Conservation (phyloP, 768 basidiomycete genomes). For the Pleurotus salmoneostramineus region DNA sequence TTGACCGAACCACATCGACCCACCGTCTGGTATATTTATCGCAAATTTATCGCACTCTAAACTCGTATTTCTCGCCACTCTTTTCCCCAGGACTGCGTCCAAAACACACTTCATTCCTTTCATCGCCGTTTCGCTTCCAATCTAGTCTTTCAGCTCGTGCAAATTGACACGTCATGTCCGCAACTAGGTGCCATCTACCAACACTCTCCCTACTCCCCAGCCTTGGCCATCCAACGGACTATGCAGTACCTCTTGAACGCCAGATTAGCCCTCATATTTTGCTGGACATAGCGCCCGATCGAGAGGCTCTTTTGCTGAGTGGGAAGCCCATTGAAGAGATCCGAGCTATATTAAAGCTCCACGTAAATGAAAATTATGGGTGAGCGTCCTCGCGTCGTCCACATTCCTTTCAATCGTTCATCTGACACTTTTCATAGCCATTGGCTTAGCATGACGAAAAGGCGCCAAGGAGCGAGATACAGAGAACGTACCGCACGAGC, state of each 20-base stretch:
- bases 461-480: conserved; percentile 17
- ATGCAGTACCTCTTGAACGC: conserved; percentile 20
- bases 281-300: conserved; percentile 29
- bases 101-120: neutral
- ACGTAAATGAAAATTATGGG: conserved; percentile 15
- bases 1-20: neutral
- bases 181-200: conserved; percentile 12
- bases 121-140: neutral
- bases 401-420: neutral
- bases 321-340: conserved; percentile 23
- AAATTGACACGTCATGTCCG: conserved; percentile 8
- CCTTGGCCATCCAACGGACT: conserved; percentile 9
- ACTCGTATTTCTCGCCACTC: conserved; percentile 5
- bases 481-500: conserved; percentile 21
- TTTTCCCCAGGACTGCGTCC: neutral
- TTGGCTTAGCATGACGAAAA: conserved; percentile 26
- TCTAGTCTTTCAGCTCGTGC: neutral
- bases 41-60: conserved; percentile 7
- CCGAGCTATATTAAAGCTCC: conserved; percentile 25
- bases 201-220: conserved; percentile 15
- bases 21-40: conserved; percentile 2
- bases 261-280: conserved; percentile 21
- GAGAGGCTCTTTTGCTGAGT: conserved; percentile 24
- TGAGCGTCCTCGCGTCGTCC: conserved; percentile 10
- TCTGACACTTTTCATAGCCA: conserved; percentile 16